Evolutionary conservation across 768 basidiomycete species (phyloP), one percentile per base, ranked within the genome.

Genomic region (Termitomyces sp.): DNA sequence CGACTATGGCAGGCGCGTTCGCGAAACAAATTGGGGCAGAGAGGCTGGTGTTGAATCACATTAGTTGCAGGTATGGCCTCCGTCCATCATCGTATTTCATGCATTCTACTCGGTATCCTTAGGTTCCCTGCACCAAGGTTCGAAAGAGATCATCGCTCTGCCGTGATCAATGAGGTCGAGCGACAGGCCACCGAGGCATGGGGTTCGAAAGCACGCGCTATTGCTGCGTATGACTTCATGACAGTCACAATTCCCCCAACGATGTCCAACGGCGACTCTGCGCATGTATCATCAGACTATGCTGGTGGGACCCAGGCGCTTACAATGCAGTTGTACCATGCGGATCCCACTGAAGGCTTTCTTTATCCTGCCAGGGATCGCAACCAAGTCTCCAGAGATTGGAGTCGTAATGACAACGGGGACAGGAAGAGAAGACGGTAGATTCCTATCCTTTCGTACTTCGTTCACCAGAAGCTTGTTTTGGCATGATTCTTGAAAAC

Each of bases 1-100:
- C 92, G 4, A 76, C 74, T 36, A 89, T 88, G 82, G 93, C 91
- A 1, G 93, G 92, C 8, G 73, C 68, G 16, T 93, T 93, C 66
- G 91, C 92, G 6, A 83, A 78, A 58, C 67, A 63, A 2, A 76
- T 88, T 52, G 76, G 78, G 1, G 89, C 91, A 22, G 70, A 81
- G 66, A 73, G 76, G 47, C 73, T 94, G 7, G 80, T 89, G 22
- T 68, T 95, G 50, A 94, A 95, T 68, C 93, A 94, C 68, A 85
- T 94, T 34, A 84, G 89, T 59, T 75, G 77, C 55, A 79, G 86
- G 88, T 91, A 60, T 60, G 78, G 69, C 16, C 42, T 48, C 22
- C 15, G 20, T 13, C 41, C 34, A 33, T 55, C 46, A 44, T n/a
- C 8, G 34, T 54, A 39, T 13, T 46, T 52, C 11, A 37, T 49